A percentile compares a stretch with the other conserved stretches of the same genome.
phyloP scores from a whole-genome alignment of 1,139 yeast genomes.

The Taiozyma onychis region DNA sequence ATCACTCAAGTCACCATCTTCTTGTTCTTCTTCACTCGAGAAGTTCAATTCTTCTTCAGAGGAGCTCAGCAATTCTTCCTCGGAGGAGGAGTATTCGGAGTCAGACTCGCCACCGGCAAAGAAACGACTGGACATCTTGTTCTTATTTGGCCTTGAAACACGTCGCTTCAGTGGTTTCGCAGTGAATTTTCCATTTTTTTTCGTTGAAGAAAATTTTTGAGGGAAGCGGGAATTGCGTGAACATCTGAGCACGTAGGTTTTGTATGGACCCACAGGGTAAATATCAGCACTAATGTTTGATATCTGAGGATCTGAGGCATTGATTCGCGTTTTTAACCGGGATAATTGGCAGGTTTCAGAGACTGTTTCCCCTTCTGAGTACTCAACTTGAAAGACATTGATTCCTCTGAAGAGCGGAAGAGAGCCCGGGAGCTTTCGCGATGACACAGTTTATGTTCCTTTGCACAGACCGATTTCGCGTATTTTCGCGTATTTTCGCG shows the following conservation, averaged over 20 bases:
- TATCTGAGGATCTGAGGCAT: too few species aligned
- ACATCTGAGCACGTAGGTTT: not conserved
- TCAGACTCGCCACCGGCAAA: conserved; percentile 38
- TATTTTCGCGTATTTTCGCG: too few species aligned
- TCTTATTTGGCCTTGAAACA: conserved; percentile 12
- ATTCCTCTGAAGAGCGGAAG: too few species aligned
- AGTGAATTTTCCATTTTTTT: not conserved
- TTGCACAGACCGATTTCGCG: too few species aligned
- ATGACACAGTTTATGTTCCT: too few species aligned
- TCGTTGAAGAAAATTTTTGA: conserved; percentile 4
- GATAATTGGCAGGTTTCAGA: too few species aligned
- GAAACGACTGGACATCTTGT: conserved; percentile 53
- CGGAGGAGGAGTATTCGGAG: conserved; percentile 58
- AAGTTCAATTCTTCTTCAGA: conserved; percentile 58
- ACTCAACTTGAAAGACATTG: too few species aligned
- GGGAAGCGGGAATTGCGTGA: not conserved
- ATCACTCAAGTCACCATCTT: conserved; percentile 24
- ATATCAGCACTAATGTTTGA: not conserved
- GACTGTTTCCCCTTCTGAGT: too few species aligned
- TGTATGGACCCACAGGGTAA: conserved; percentile 2
- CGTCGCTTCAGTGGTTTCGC: not conserved
- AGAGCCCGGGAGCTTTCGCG: too few species aligned
- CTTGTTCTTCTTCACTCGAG: conserved; percentile 41
- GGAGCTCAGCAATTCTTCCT: conserved; percentile 68
- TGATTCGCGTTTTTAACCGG: too few species aligned